phyloP scores from a whole-genome alignment of 2,329 filamentous ascomycete species.

The Aspergillus sergii region DNA sequence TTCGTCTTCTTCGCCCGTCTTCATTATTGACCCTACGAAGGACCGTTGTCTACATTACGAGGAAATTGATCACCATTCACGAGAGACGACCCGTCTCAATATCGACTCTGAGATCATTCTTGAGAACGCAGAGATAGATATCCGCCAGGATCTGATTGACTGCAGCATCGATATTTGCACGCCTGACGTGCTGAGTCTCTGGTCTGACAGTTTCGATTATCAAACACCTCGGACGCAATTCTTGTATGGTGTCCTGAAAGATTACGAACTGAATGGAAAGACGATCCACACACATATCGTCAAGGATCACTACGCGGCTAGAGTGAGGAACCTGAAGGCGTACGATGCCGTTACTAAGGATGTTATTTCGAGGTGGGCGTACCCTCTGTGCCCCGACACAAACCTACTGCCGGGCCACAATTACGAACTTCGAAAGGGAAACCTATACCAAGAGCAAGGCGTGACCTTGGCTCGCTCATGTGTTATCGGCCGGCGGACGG shows the following conservation, averaged over 20 bases:
- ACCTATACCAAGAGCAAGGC: constrained; percentile 76
- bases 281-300: constrained; percentile 92
- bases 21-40: constrained; percentile 79
- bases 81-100: constrained; percentile 59
- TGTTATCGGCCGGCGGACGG: constrained; percentile 66
- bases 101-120: constrained; percentile 81
- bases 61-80: constrained; percentile 70
- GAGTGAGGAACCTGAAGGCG: constrained; percentile 81
- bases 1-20: constrained; percentile 75
- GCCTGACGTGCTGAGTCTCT: constrained; percentile 88
- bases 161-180: constrained; percentile 97
- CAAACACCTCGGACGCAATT: constrained; percentile 87
- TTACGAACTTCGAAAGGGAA: constrained; percentile 70
- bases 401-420: constrained; percentile 78
- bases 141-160: constrained; percentile 87
- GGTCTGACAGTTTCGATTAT: constrained; percentile 98
- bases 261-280: constrained; percentile 95
- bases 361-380: constrained; percentile 83
- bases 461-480: constrained; percentile 75
- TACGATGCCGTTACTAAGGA: constrained; percentile 90
- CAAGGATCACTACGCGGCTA: constrained; percentile 78
- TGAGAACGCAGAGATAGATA: constrained; percentile 72
- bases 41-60: constrained; percentile 91
- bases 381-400: constrained; percentile 85
- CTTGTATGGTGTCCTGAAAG: constrained; percentile 88